phyloP scores from a whole-genome alignment of 768 basidiomycete species.

The Chalciporus sphaerocephalus region DNA sequence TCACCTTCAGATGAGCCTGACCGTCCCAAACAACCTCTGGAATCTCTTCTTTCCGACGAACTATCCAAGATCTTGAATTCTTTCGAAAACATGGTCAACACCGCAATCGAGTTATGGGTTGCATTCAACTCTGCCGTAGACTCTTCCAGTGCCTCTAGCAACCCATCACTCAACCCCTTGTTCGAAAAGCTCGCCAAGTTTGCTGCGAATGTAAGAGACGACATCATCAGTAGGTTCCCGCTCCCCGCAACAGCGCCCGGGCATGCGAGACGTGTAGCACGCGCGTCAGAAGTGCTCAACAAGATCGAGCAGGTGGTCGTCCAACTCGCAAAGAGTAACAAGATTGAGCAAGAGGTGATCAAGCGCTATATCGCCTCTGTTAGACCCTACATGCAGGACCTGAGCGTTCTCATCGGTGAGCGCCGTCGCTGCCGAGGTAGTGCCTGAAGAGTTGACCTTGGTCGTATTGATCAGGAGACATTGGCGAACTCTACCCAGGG shows the following conservation, averaged over 20 bases:
- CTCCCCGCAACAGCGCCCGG: constrained; percentile 8
- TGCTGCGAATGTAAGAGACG: not conserved
- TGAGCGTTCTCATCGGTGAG: constrained; percentile 12
- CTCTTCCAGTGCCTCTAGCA: not conserved
- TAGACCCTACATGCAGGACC: constrained; percentile 1
- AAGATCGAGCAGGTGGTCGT: not conserved
- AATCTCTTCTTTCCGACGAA: constrained; percentile 4
- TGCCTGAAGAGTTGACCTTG: not conserved
- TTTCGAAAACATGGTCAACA: constrained; percentile 6
- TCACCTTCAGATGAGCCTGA: not conserved
- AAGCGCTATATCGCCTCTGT: constrained; percentile 2
- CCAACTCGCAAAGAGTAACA: constrained; percentile 1
- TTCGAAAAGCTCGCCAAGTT: not conserved
- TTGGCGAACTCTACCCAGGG: constrained; percentile 13
- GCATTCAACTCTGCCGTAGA: not conserved
- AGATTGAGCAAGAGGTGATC: not conserved
- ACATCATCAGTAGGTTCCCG: constrained; percentile 6
- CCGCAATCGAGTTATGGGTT: not conserved
- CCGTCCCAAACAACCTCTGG: not conserved
- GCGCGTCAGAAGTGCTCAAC: not conserved
- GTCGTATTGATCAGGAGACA: constrained; percentile 8
- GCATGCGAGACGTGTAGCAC: constrained; percentile 4
- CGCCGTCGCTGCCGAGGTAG: not conserved
- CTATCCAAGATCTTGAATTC: not conserved
- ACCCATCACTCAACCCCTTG: not conserved